Percentiles rank a stretch among this genome's conserved stretches.
Evolutionary conservation across 768 basidiomycete genomes (phyloP).

Genomic region (Tephrocybe sp.): DNA sequence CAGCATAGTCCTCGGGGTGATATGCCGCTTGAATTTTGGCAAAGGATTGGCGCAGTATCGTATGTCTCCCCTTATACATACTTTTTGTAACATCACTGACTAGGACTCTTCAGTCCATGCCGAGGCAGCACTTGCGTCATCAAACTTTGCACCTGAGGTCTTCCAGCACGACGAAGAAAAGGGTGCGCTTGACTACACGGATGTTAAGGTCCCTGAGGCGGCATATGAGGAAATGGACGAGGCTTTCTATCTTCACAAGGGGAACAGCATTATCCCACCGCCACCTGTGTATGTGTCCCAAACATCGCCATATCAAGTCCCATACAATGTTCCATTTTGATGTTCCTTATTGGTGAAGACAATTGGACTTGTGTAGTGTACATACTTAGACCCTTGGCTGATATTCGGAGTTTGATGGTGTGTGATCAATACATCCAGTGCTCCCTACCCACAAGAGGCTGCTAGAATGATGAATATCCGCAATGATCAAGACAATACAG

Average conservation of each 20-base stretch:
- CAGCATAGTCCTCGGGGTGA: slow-evolving; percentile 43
- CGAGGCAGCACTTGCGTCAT: slow-evolving; percentile 36
- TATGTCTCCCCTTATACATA: slow-evolving; percentile 29
- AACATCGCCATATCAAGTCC: neutral
- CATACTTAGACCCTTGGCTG: too few species aligned
- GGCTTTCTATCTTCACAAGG: neutral
- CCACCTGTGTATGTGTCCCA: neutral
- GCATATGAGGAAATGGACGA: slow-evolving; percentile 3
- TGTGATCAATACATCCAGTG: too few species aligned
- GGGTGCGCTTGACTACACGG: slow-evolving; percentile 7
- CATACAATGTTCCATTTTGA: slow-evolving; percentile 15
- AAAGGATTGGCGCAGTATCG: slow-evolving; percentile 57
- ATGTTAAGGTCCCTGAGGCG: slow-evolving; percentile 8
- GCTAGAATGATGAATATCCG: too few species aligned
- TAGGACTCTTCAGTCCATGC: slow-evolving; percentile 32
- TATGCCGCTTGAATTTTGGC: slow-evolving; percentile 54
- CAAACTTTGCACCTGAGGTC: slow-evolving; percentile 38
- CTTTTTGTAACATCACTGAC: neutral
- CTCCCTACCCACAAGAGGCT: too few species aligned
- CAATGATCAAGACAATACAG: too few species aligned
- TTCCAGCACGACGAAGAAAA: slow-evolving; percentile 34
- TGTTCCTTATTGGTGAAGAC: neutral
- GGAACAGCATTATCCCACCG: neutral
- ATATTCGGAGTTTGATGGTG: too few species aligned
- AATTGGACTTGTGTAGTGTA: neutral